phyloP scores from a whole-genome alignment of 2,329 filamentous ascomycete species.

The Sporothrix brunneoviolacea region DNA sequence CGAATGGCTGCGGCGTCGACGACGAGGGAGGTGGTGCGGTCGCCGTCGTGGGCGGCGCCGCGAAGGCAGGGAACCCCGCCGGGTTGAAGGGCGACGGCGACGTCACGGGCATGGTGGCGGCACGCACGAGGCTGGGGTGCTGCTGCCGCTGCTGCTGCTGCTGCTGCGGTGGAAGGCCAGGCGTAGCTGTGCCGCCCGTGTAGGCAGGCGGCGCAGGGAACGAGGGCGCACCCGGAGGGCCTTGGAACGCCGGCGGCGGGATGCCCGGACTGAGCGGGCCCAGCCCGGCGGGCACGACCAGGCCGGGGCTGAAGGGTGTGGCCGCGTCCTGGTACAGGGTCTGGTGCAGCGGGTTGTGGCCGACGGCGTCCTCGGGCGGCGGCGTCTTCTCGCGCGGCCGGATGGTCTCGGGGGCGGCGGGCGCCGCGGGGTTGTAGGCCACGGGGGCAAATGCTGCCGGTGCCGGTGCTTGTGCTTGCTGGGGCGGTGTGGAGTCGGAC shows the following conservation, averaged over 20 bases:
- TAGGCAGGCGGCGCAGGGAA: slow-evolving; percentile 36
- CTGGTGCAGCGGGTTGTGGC: slow-evolving; percentile 48
- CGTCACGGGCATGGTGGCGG: slow-evolving; percentile 43
- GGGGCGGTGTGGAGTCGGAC: not conserved
- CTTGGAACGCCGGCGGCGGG: slow-evolving; percentile 30
- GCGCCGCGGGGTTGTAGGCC: slow-evolving; percentile 74
- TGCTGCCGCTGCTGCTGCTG: slow-evolving; percentile 17
- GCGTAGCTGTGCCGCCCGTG: slow-evolving; percentile 30
- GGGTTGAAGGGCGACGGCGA: slow-evolving; percentile 21
- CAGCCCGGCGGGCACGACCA: slow-evolving; percentile 41
- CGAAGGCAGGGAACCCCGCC: slow-evolving; percentile 24
- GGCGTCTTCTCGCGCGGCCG: slow-evolving; percentile 73
- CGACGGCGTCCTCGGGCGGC: slow-evolving; percentile 60
- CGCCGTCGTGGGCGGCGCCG: slow-evolving; percentile 38
- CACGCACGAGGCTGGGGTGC: slow-evolving; percentile 38
- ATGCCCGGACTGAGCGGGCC: slow-evolving; percentile 35
- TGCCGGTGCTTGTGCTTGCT: not conserved
- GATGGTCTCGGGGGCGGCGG: slow-evolving; percentile 65
- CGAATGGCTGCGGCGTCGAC: slow-evolving; percentile 14
- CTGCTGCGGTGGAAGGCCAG: slow-evolving; percentile 18
- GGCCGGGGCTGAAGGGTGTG: slow-evolving; percentile 46
- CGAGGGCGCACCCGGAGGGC: slow-evolving; percentile 32
- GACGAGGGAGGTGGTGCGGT: slow-evolving; percentile 32
- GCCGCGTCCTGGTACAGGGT: slow-evolving; percentile 50
- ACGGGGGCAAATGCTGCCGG: slow-evolving; percentile 48